A percentile compares a stretch with the other conserved stretches of the same genome.
These are phyloP conservation scores for Xylaria sp. DNA, from an alignment of 2,329 filamentous ascomycete species.

Conservation along the genomic window DNA sequence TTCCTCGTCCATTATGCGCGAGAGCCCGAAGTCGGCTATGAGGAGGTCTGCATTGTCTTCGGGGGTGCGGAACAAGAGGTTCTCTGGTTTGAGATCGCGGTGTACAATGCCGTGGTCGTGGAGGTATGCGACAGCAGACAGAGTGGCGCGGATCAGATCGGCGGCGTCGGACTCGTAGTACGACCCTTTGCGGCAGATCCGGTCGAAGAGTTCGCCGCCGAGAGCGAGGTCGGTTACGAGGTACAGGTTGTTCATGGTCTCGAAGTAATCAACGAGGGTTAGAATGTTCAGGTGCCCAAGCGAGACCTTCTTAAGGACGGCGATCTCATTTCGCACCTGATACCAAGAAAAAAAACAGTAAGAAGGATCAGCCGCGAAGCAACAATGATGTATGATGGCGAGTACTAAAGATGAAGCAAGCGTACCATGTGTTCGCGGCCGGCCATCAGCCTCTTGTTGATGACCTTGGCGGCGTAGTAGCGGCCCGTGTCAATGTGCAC, in stretches of 20 bases:
- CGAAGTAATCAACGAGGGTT: conserved; percentile 98
- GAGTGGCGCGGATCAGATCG: conserved; percentile 91
- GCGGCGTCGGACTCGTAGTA: conserved; percentile 98
- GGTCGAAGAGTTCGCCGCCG: conserved; percentile 96
- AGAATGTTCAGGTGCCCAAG: conserved; percentile 99
- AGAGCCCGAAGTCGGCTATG: conserved; percentile 96
- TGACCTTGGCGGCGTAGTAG: conserved; percentile 99
- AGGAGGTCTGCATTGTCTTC: conserved; percentile 97
- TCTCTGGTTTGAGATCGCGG: conserved; percentile 96
- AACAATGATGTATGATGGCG: background rate
- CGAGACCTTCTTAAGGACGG: conserved; percentile 95
- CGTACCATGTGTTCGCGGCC: conserved; percentile 96
- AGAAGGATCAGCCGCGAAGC: conserved; percentile 15
- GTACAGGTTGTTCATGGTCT: conserved; percentile 99
- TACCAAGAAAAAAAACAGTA: background rate
- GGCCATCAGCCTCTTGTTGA: conserved; percentile 98
- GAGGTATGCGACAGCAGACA: conserved; percentile 97
- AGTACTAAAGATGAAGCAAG: conserved; percentile 15
- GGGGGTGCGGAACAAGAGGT: conserved; percentile 93
- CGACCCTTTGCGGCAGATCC: conserved; percentile 97
- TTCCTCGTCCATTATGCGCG: conserved; percentile 98
- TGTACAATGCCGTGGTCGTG: conserved; percentile 99
- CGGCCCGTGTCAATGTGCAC: conserved; percentile 97
- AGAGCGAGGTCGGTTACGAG: conserved; percentile 96
- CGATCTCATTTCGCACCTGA: conserved; percentile 96